A percentile compares a stretch with the other conserved stretches of the same genome.
These are phyloP conservation scores for Durusdinium trenchii DNA, from an alignment of 73 alveolate genomes.

Conservation along the genomic window DNA sequence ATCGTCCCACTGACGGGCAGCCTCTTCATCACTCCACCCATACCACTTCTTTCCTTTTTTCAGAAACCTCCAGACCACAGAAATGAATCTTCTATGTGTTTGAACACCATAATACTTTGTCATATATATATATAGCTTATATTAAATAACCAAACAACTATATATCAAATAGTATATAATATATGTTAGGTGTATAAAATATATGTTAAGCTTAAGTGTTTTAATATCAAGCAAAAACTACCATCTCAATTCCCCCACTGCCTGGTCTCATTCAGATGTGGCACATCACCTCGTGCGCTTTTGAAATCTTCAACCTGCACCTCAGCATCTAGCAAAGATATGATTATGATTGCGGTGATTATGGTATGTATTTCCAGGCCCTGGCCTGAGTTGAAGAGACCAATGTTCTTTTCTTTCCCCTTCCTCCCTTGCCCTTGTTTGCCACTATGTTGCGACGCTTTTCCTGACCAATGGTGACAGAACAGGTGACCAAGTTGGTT, in stretches of 20 bases:
- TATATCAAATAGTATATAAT: too few species aligned
- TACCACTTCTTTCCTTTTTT: conserved; percentile 47
- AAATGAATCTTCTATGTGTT: too few species aligned
- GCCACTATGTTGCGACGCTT: neutral
- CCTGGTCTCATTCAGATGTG: conserved; percentile 45
- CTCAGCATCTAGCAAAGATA: neutral
- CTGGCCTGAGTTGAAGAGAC: neutral
- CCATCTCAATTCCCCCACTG: neutral
- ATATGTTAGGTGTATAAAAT: too few species aligned
- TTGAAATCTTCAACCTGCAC: neutral
- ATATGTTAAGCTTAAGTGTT: neutral
- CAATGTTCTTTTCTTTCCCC: conserved; percentile 2
- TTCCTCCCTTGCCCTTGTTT: conserved; percentile 15
- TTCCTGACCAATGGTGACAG: too few species aligned
- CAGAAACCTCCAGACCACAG: neutral
- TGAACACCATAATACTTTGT: too few species aligned
- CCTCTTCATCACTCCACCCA: neutral
- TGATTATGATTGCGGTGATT: too few species aligned
- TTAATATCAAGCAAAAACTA: neutral
- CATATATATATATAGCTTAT: too few species aligned
- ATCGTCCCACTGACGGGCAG: neutral
- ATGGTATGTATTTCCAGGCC: too few species aligned
- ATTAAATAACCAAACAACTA: too few species aligned
- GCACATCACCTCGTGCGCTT: neutral
- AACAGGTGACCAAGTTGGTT: too few species aligned